Evolutionary conservation across 163 green algal species (phyloP).

Genomic region (Chlorella variabilis): DNA sequence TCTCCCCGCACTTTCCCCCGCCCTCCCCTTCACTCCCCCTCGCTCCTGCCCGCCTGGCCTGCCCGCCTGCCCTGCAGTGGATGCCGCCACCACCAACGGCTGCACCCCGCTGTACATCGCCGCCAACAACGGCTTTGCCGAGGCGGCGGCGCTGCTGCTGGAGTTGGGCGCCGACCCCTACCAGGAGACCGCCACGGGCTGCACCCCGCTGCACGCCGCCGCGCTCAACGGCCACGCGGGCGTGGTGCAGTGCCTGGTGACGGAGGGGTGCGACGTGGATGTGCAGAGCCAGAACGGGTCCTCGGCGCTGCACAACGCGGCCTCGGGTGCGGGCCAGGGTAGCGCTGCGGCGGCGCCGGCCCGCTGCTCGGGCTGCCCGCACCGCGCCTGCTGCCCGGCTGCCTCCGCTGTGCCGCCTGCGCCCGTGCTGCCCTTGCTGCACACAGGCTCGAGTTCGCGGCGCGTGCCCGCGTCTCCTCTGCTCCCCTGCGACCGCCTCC

Average conservation of each 20-base stretch:
- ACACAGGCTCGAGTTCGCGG: too few species aligned
- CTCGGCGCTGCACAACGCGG: slow-evolving; percentile 70
- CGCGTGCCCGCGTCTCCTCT: too few species aligned
- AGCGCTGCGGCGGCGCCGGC: background rate
- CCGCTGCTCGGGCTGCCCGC: background rate
- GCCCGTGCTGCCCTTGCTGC: background rate
- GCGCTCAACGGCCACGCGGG: slow-evolving; percentile 52
- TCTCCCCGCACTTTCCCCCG: too few species aligned
- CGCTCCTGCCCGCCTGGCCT: too few species aligned
- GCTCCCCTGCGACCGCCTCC: too few species aligned
- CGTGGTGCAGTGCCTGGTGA: slow-evolving; percentile 42
- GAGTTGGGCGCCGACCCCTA: slow-evolving; percentile 51
- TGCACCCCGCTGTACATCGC: slow-evolving; percentile 67
- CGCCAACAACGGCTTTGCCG: slow-evolving; percentile 60
- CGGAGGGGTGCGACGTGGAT: slow-evolving; percentile 55
- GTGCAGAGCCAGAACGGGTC: slow-evolving; percentile 65
- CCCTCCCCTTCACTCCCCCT: too few species aligned
- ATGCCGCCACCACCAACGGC: slow-evolving; percentile 57
- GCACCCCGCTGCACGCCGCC: slow-evolving; percentile 60
- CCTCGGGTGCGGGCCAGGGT: slow-evolving; percentile 18
- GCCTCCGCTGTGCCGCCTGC: background rate
- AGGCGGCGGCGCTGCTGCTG: slow-evolving; percentile 43
- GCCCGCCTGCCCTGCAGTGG: too few species aligned
- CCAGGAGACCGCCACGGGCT: slow-evolving; percentile 45
- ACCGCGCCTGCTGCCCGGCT: background rate